Conservation (phyloP, 2,329 filamentous ascomycete species). For the Neonectria ditissima region DNA sequence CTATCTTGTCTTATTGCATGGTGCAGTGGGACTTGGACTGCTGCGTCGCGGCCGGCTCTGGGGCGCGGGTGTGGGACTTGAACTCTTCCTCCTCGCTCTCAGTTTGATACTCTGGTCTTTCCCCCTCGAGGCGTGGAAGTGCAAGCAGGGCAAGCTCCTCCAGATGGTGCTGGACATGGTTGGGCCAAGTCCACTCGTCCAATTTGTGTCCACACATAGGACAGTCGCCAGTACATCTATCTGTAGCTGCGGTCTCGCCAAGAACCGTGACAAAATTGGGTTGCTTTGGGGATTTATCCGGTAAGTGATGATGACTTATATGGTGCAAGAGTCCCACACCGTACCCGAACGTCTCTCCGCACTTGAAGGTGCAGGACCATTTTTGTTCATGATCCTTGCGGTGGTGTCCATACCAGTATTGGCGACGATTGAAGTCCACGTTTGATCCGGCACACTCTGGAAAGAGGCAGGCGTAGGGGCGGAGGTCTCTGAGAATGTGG, state of each 20-base stretch:
- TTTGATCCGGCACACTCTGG: constrained; percentile 41
- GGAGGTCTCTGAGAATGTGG: constrained; percentile 54
- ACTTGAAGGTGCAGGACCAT: constrained; percentile 40
- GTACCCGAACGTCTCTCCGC: constrained; percentile 16
- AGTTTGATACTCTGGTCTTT: not conserved
- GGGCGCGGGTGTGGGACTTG: too few species aligned
- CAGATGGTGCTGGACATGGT: constrained; percentile 45
- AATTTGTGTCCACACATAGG: constrained; percentile 32
- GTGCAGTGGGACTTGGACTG: too few species aligned
- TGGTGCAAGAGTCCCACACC: constrained; percentile 3
- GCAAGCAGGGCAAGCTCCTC: constrained; percentile 42
- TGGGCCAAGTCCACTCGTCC: constrained; percentile 32
- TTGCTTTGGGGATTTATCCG: not conserved
- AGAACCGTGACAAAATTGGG: constrained; percentile 1
- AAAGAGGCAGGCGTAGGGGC: constrained; percentile 53
- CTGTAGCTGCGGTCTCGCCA: constrained; percentile 10
- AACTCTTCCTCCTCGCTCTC: constrained; percentile 8
- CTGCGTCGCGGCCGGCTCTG: too few species aligned
- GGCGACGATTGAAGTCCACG: constrained; percentile 33
- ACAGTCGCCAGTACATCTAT: constrained; percentile 21
- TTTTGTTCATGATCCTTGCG: too few species aligned
- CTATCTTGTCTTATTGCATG: too few species aligned
- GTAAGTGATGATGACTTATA: constrained; percentile 1
- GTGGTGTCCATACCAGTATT: constrained; percentile 43
- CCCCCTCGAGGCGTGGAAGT: constrained; percentile 22